Base-by-base conservation (phyloP, 2,329 filamentous ascomycete genomes). In the Myriosclerotinia duriaeana region DNA sequence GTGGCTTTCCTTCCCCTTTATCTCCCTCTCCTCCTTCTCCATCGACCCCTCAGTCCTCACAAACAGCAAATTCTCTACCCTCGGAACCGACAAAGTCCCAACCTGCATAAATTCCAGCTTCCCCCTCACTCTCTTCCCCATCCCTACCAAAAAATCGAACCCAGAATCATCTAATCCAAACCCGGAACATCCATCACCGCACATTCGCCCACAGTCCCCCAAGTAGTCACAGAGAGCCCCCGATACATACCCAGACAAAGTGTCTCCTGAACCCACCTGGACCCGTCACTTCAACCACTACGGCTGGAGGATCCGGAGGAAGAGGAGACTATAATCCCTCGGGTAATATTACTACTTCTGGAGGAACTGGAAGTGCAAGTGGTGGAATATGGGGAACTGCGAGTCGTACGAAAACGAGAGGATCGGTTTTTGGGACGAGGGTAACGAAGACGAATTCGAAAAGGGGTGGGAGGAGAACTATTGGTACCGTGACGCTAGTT, bases 341-440 rank as follows among this genome's bases (percentile, higher is more conserved):
- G 5, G n/a, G 8, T 20, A 50, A 40, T 20, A 17, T 9, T 2
- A 56, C 30, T 8, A 12, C 42, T 15, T 17, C 15, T 50, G 15
- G 8, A 17, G 3, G 8, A 36, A 58, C 26, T 2, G 26, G 12
- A 34, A 48, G 1, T 1, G 22, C 5, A 26, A 44, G 0, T 1
- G 14, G 22, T 40, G 55, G 6, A 0, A 52, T 15, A 20, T 12
- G 2, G 1, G 15, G 26, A 2, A 15, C 1, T 6, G 22, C 14
- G 9, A 30, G 40, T 11, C 11, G 12, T 11, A 11, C 15, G 14
- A 11, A 1, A 2, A 62, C 6, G 3, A 20, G 15, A 11, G 15
- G 15, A 14, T 4, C 1, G 12, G 5, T 8, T 17, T 1, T n/a
- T 4, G 4, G 5, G 7, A 7, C 9, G 20, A 22, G 20, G 2